Percentiles rank a stretch among this genome's conserved stretches.
phyloP scores from a whole-genome alignment of 108 stramenopile species.

The Cyclostephanos tholiformis region DNA sequence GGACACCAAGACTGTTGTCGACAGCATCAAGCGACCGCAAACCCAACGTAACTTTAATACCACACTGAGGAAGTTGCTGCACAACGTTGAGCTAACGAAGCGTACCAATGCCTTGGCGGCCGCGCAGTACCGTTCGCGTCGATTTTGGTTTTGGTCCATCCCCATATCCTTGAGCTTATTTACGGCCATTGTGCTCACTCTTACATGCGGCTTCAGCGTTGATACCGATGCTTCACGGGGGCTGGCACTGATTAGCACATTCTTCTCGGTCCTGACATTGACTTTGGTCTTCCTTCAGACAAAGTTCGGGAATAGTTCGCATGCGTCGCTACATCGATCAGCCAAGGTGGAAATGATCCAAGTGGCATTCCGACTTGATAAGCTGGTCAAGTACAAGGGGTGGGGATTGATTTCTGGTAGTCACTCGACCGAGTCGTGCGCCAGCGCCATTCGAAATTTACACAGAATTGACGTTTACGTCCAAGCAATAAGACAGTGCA shows the following conservation, averaged over 20 bases:
- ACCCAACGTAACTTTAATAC: constrained; percentile 29
- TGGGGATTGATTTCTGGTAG: constrained; percentile 15
- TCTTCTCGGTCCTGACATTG: constrained; percentile 25
- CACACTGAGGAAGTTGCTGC: constrained; percentile 23
- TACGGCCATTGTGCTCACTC: constrained; percentile 19
- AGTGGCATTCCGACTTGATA: constrained; percentile 28
- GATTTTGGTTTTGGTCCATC: constrained; percentile 40
- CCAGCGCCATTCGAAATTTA: constrained; percentile 32
- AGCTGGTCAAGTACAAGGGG: constrained; percentile 19
- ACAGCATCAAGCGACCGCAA: neutral
- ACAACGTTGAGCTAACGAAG: constrained; percentile 33
- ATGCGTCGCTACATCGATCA: constrained; percentile 26
- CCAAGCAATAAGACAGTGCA: constrained; percentile 36
- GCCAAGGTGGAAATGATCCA: constrained; percentile 25
- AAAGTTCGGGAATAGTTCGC: constrained; percentile 28
- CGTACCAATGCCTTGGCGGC: constrained; percentile 36
- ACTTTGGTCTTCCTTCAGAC: constrained; percentile 30
- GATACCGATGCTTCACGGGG: neutral
- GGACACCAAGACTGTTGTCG: too few relatives aligned
- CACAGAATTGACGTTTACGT: constrained; percentile 37
- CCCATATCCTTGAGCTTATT: constrained; percentile 38
- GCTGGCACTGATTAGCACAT: constrained; percentile 17
- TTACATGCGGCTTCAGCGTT: constrained; percentile 23
- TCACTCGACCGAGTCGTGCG: constrained; percentile 29
- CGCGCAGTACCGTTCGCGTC: constrained; percentile 34